Conservation (phyloP, 345 rosid genomes). For the Salix viminalis region DNA sequence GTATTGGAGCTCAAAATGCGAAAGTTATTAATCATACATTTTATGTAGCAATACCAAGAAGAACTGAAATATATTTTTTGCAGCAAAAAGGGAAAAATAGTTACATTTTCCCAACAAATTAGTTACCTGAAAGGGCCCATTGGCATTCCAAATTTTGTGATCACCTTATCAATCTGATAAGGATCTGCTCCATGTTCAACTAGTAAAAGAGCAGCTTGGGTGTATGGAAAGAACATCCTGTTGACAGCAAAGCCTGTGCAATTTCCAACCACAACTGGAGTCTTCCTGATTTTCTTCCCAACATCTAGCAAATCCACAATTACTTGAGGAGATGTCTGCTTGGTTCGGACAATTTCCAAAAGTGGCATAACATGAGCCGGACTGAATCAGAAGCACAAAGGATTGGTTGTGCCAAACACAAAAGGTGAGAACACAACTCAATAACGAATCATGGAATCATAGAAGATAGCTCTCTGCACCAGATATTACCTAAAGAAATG, state of each 20-base stretch:
- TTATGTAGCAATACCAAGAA: neutral
- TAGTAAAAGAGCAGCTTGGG: slow-evolving; percentile 74
- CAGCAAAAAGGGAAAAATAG: neutral
- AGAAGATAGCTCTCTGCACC: neutral
- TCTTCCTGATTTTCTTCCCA: slow-evolving; percentile 87
- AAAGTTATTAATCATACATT: neutral
- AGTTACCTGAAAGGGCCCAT: slow-evolving; percentile 94
- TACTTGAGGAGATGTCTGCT: slow-evolving; percentile 78
- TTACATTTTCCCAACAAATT: neutral
- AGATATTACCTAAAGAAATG: slow-evolving; percentile 86
- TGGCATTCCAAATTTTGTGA: slow-evolving; percentile 96
- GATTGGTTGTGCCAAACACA: slow-evolving; percentile 13
- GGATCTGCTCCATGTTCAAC: slow-evolving; percentile 78
- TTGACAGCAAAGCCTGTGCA: slow-evolving; percentile 99
- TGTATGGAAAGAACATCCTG: slow-evolving; percentile 96
- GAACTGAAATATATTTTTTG: neutral
- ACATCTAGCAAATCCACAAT: slow-evolving; percentile 85
- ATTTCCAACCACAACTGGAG: slow-evolving; percentile 91
- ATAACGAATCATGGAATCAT: neutral
- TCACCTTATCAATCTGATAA: slow-evolving; percentile 65
- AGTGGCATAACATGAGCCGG: slow-evolving; percentile 99
- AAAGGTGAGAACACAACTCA: neutral
- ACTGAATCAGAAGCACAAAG: slow-evolving; percentile 41
- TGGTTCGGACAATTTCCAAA: slow-evolving; percentile 84
- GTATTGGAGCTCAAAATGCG: neutral